Evolutionary conservation across 2,329 filamentous ascomycete species (phyloP).

Genomic region (Parafenestella ontariensis): DNA sequence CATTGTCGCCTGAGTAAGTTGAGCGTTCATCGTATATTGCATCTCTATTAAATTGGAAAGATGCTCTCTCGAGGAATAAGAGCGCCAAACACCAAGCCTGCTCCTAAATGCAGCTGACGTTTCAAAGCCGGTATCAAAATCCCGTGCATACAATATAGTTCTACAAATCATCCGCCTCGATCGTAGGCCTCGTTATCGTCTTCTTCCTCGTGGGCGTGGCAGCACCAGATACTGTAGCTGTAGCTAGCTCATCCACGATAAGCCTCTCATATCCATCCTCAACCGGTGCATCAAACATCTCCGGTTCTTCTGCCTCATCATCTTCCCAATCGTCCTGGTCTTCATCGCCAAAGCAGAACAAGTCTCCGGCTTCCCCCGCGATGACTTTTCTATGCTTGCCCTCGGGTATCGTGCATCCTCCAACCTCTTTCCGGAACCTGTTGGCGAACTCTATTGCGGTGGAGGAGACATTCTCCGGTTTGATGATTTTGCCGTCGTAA

Average conservation of each 20-base stretch:
- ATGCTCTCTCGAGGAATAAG: not conserved
- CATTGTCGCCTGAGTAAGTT: no score
- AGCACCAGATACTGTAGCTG: not conserved
- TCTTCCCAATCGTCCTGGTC: constrained; percentile 40
- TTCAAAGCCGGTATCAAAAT: not conserved
- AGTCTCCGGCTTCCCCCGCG: constrained; percentile 60
- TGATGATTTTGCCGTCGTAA: constrained; percentile 66
- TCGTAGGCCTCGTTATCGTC: not conserved
- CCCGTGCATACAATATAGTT: not conserved
- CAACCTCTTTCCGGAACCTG: constrained; percentile 69
- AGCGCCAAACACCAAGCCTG: not conserved
- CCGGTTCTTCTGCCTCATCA: constrained; percentile 17
- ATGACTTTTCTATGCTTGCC: constrained; percentile 41
- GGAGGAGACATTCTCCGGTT: constrained; percentile 51
- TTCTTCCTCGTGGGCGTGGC: not conserved
- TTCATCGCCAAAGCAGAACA: constrained; percentile 68
- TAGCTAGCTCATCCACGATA: not conserved
- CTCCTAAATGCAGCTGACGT: not conserved
- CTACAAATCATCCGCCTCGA: constrained; percentile 6
- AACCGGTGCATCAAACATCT: constrained; percentile 4
- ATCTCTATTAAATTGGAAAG: not conserved
- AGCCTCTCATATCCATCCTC: constrained; percentile 4
- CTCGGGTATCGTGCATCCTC: constrained; percentile 64
- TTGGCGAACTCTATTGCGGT: constrained; percentile 61
- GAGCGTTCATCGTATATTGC: not conserved